Base-by-base conservation (phyloP, 2,329 filamentous ascomycete genomes). In the Cercospora beticola region DNA sequence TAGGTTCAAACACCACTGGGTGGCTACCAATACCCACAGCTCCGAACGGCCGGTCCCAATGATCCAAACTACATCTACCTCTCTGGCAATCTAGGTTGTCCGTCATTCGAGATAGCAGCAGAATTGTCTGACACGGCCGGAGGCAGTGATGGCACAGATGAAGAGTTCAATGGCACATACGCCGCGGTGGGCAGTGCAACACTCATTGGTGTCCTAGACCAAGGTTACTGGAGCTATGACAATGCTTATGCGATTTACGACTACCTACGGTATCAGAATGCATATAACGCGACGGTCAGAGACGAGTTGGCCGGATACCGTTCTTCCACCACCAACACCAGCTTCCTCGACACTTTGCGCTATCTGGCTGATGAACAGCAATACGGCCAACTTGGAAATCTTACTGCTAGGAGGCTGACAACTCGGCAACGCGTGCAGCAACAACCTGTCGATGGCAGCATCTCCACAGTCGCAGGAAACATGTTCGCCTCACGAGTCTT, bases 11-110 rank as follows among this genome's bases (percentile, higher is more conserved):
- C 78, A 58, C 87, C 87, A 0, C 73, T 89, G 40, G 76, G 80
- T 58, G 86, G 87, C 43, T 88, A 88, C 72, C 86, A 88, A 72
- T 88, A 88, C 74, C 80, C 86, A 7, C 79, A 79, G 31, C 82
- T 89, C 23, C 75, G 83, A 21, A 81, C 82, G 0, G 72, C 81
- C 1, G 78, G 81, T 9, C 71, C 72, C 1, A 73, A 79, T 1
- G 86, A 89, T 71, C 83, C 85, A 2, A 79, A 81, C 40, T 85
- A 81, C n/a, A 78, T 87, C 49, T 83, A 81, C 64, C 66, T 88
- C 5, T 79, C 81, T 23, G 87, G 86, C 2, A 71, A 72, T 28
- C 63, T 73, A 5, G 64, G 74, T 26, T 79, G 78, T 63, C 74
- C 76, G 46, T 74, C 73, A 1, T 78, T 73, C 64, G 69, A 72